These are phyloP conservation scores for Acanthamoeba lugdunensis DNA, from an alignment of 208 protist genomes.

Conservation along the genomic window DNA sequence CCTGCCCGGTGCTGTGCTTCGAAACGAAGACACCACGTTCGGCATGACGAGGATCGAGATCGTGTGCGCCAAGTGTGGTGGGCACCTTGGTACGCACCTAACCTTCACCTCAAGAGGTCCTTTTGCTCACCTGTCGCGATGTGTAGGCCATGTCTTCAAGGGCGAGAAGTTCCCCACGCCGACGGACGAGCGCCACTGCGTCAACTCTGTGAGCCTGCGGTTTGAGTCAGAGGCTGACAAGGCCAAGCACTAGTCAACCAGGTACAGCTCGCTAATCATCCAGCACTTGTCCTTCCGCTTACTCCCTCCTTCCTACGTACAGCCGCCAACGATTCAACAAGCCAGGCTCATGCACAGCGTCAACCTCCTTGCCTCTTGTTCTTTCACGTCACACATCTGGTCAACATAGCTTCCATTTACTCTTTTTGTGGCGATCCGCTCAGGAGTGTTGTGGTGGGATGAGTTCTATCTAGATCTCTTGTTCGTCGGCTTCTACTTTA, in stretches of 20 bases:
- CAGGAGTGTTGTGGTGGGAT: no score
- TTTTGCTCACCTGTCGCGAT: not conserved
- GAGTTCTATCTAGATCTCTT: no score
- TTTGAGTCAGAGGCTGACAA: slow-evolving; percentile 61
- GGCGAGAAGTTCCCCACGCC: slow-evolving; percentile 79
- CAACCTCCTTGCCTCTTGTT: no score
- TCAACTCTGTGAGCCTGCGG: slow-evolving; percentile 81
- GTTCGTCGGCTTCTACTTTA: no score
- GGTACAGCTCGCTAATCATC: no score
- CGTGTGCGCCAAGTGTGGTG: slow-evolving; percentile 81
- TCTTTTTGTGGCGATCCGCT: no score
- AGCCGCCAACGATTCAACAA: no score
- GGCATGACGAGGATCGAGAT: slow-evolving; percentile 82
- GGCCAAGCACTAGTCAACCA: not conserved
- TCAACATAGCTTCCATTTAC: no score
- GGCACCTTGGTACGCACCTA: slow-evolving; percentile 80
- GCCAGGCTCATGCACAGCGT: no score
- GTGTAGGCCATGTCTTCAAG: slow-evolving; percentile 74
- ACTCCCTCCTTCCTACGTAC: no score
- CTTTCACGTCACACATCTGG: no score
- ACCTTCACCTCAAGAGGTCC: not conserved
- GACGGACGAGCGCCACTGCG: slow-evolving; percentile 83
- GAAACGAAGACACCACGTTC: slow-evolving; percentile 66
- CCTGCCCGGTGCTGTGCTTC: slow-evolving; percentile 71
- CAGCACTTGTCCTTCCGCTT: no score